Percentiles rank a stretch among this genome's conserved stretches.
Conservation (phyloP, 2,329 filamentous ascomycete genomes). For the Neofusicoccum cordaticola region DNA sequence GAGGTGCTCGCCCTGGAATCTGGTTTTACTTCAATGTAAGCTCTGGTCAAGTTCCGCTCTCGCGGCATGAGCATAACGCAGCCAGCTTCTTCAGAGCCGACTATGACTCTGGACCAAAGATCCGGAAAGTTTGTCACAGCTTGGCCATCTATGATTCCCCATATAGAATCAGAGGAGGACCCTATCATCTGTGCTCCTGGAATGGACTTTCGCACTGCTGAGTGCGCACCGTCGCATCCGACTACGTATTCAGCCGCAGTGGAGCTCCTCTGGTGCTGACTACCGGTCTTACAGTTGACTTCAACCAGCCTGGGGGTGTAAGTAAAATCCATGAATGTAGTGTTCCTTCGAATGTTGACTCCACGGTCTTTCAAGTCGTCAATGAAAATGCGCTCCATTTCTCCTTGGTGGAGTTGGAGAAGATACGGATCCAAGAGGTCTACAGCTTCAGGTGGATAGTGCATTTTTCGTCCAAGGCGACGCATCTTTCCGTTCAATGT, state of each 20-base stretch:
- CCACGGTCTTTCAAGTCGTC: conserved; percentile 66
- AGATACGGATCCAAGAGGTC: conserved; percentile 55
- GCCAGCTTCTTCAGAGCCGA: conserved; percentile 64
- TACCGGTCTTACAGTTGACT: conserved; percentile 40
- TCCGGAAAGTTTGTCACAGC: conserved; percentile 71
- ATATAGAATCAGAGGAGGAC: conserved; percentile 56
- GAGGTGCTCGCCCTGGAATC: conserved; percentile 30
- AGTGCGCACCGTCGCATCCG: conserved; percentile 72
- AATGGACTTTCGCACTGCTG: conserved; percentile 60
- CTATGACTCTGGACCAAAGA: conserved; percentile 69
- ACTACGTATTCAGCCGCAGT: conserved; percentile 63
- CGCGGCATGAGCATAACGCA: conserved; percentile 72
- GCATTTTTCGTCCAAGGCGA: conserved; percentile 62
- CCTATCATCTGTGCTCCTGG: conserved; percentile 49
- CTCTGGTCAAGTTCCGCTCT: conserved; percentile 68
- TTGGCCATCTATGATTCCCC: conserved; percentile 71
- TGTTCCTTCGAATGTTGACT: conserved; percentile 61
- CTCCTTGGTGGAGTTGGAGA: conserved; percentile 65
- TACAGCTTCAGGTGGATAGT: conserved; percentile 57
- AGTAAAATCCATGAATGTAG: conserved; percentile 56
- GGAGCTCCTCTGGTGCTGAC: conserved; percentile 35
- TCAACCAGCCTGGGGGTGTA: conserved; percentile 41
- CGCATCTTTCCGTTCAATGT: conserved; percentile 44
- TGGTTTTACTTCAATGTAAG: conserved; percentile 49
- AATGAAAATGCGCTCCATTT: conserved; percentile 69